Conservation (phyloP, 306 rosid species). For the Quercus rubra region DNA sequence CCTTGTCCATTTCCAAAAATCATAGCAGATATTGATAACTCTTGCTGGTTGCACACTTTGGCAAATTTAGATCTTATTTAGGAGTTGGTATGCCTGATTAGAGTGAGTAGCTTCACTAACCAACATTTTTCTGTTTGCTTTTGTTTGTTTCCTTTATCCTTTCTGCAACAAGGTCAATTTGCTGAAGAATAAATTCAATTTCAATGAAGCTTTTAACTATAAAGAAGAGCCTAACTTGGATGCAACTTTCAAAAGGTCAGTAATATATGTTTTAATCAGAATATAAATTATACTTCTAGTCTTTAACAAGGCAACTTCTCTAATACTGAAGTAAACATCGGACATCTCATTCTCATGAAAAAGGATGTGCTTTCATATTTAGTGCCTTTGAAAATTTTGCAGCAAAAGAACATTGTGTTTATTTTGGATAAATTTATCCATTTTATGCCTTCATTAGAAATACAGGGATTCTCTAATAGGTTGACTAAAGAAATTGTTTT, state of each 20-base stretch:
- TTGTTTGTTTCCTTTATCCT: not conserved
- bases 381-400: no score
- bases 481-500: no score
- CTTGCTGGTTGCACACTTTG: no score
- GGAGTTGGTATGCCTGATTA: not conserved
- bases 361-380: no score
- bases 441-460: no score
- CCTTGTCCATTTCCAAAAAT: not conserved
- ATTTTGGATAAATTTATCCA: no score
- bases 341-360: no score
- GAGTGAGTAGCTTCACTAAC: not conserved
- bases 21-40: not conserved
- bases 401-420: no score
- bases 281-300: not conserved
- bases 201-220: constrained; percentile 33
- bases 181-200: constrained; percentile 31
- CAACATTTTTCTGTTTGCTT: not conserved
- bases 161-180: constrained; percentile 8
- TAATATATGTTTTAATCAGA: not conserved
- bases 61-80: no score
- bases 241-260: constrained; percentile 25
- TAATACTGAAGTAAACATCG: not conserved
- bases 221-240: constrained; percentile 34
- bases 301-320: not conserved
- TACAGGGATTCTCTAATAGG: no score